Evolutionary conservation across 371 early-diverging fungal species (phyloP), one percentile per base, ranked within the genome.

Genomic region (Mortierella sp.): DNA sequence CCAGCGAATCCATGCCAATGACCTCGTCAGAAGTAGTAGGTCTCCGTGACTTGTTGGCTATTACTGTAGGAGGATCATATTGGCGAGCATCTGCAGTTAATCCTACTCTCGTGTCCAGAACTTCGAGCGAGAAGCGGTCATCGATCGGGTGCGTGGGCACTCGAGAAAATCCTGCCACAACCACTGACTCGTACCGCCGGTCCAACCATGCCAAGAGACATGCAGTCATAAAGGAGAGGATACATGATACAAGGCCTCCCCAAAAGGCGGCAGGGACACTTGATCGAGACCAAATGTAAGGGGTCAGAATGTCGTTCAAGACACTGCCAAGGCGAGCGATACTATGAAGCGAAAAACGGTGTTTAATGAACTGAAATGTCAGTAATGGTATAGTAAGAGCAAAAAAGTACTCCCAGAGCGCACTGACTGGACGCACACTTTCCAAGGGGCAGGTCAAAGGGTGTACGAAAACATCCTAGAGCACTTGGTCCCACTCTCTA

Each of bases 171-270:
- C 77, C 79, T 26, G 79, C 28, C 6, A 48, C 26, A 28, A 72
- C 58, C 16, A 38, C 74, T 19, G 80, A 83, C 26, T 47, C 74
- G 34, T 70, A 83, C 28, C 79, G 76, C 16, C 58, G 34, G 58
- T 85, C 86, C 58, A 85, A 14, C 60, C 68, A 73, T 13, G 82
- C 86, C 28, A 85, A 60, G 31, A 82, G 14, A n/a, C 81, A 77
- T 21, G 85, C 81, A 11, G 74, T 79, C 74, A 76, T 63, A 57
- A 81, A 81, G 6, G 86, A 85, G 2, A 82, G 13, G 7, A 88
- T 47, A 63, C 90, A 89, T 8, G 90, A 84, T n/a, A 84, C 79
- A 65, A 91, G 76, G 3, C 93, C 92, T 24, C 90, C 72, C 92
- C 92, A 92, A 34, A 80, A 90, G 2, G 92, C 92, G 3, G 65